Conservation (phyloP, 495 filamentous ascomycete genomes). For the Aspergillus wentii region DNA sequence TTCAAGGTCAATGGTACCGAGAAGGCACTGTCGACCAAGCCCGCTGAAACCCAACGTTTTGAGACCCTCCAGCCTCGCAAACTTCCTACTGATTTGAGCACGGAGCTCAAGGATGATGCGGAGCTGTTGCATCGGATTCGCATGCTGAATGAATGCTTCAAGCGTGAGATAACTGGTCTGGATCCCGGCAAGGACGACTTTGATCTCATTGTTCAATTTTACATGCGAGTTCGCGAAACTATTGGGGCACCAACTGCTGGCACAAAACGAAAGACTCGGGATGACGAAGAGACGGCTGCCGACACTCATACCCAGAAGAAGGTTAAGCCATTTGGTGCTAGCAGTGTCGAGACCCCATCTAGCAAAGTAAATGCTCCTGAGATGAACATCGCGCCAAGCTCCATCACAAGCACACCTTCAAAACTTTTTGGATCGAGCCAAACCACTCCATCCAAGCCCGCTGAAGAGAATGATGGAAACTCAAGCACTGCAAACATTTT, state of each 20-base stretch:
- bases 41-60: slow-evolving; percentile 4
- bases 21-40: not conserved
- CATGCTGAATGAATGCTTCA: slow-evolving; percentile 29
- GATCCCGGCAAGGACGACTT: slow-evolving; percentile 25
- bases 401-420: slow-evolving; percentile 6
- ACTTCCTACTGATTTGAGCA: slow-evolving; percentile 11
- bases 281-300: slow-evolving; percentile 1
- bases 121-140: slow-evolving; percentile 21
- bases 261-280: slow-evolving; percentile 16
- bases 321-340: slow-evolving; percentile 10
- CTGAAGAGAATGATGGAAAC: slow-evolving; percentile 11
- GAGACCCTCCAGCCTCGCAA: slow-evolving; percentile 12
- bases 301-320: slow-evolving; percentile 12
- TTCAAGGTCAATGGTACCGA: slow-evolving; percentile 9
- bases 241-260: slow-evolving; percentile 27
- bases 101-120: slow-evolving; percentile 13
- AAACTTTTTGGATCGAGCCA: slow-evolving; percentile 10
- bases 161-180: slow-evolving; percentile 20
- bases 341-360: not conserved
- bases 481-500: slow-evolving; percentile 33
- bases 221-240: slow-evolving; percentile 27
- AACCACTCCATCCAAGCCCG: slow-evolving; percentile 10
- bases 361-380: not conserved
- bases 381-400: slow-evolving; percentile 2
- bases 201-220: slow-evolving; percentile 28